phyloP scores from a whole-genome alignment of 345 rosid species.

The Melaleuca quinquenervia region DNA sequence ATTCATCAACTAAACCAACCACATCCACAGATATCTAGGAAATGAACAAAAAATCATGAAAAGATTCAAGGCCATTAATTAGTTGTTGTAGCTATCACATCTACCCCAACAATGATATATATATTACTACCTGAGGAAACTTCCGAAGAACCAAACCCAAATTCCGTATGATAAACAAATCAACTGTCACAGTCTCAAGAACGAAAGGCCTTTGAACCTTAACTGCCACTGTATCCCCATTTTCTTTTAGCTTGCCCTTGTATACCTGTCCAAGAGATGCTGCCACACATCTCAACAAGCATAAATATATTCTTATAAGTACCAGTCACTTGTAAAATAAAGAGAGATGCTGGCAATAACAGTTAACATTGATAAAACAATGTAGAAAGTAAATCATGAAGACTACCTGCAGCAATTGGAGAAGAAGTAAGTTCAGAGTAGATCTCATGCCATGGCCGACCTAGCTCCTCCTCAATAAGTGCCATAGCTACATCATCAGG shows the following conservation, averaged over 20 bases:
- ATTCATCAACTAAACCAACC: constrained; percentile 97
- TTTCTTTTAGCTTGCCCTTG: constrained; percentile 81
- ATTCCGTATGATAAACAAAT: constrained; percentile 73
- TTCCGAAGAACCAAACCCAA: constrained; percentile 72
- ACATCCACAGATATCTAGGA: constrained; percentile 74
- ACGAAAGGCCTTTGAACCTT: constrained; percentile 96
- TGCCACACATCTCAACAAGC: constrained; percentile 20
- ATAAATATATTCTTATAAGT: background rate
- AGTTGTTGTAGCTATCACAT: background rate
- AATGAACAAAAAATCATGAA: background rate
- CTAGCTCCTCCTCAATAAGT: constrained; percentile 88
- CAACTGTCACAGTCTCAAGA: constrained; percentile 94
- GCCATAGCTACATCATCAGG: constrained; percentile 99
- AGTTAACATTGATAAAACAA: background rate
- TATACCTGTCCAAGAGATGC: constrained; percentile 98
- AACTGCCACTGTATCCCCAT: constrained; percentile 89
- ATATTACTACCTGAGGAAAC: constrained; percentile 77
- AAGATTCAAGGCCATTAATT: background rate
- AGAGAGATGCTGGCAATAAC: background rate
- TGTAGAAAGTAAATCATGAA: background rate
- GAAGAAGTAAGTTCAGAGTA: constrained; percentile 93
- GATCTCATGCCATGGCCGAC: constrained; percentile 72
- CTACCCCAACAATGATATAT: background rate
- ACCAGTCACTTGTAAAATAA: background rate
- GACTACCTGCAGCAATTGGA: constrained; percentile 90